Percentiles rank a stretch among this genome's conserved stretches.
phyloP scores from a whole-genome alignment of 352 stramenopile species.

The Phytophthora rubi region DNA sequence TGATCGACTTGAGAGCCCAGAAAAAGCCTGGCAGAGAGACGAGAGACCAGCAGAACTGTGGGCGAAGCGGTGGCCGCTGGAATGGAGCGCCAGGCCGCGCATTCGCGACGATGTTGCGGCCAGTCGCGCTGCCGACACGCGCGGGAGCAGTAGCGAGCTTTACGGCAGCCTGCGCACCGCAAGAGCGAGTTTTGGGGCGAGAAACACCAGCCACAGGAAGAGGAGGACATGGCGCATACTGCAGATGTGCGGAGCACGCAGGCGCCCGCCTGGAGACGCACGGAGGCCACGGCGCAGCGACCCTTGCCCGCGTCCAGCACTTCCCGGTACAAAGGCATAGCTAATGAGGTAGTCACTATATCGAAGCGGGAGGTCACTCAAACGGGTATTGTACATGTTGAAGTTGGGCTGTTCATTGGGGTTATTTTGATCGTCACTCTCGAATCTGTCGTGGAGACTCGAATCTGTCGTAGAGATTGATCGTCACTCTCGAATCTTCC shows the following conservation, averaged over 20 bases:
- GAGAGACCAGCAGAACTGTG: constrained; percentile 63
- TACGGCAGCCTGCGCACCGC: constrained; percentile 65
- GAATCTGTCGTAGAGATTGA: too few relatives aligned
- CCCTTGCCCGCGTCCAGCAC: constrained; percentile 46
- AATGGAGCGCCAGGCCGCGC: constrained; percentile 50
- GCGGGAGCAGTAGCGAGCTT: constrained; percentile 69
- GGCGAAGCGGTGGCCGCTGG: constrained; percentile 33
- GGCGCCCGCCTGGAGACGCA: constrained; percentile 30
- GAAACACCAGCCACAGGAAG: constrained; percentile 64
- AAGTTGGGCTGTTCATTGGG: neutral
- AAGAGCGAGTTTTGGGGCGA: constrained; percentile 25
- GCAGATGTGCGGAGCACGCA: constrained; percentile 44
- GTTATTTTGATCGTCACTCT: too few relatives aligned
- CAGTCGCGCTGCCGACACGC: constrained; percentile 73
- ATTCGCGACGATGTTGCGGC: constrained; percentile 58
- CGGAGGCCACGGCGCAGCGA: constrained; percentile 50
- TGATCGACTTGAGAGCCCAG: constrained; percentile 12
- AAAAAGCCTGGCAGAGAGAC: constrained; percentile 49
- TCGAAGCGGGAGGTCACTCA: neutral
- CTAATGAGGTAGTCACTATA: neutral
- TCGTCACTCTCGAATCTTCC: too few relatives aligned
- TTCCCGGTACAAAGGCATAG: constrained; percentile 26
- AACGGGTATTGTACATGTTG: neutral
- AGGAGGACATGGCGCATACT: constrained; percentile 40
- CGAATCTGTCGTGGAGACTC: too few relatives aligned